Percentiles rank a stretch among this genome's conserved stretches.
Conservation (phyloP, 2,329 filamentous ascomycete genomes). For the Cladosporium sphaerospermum region DNA sequence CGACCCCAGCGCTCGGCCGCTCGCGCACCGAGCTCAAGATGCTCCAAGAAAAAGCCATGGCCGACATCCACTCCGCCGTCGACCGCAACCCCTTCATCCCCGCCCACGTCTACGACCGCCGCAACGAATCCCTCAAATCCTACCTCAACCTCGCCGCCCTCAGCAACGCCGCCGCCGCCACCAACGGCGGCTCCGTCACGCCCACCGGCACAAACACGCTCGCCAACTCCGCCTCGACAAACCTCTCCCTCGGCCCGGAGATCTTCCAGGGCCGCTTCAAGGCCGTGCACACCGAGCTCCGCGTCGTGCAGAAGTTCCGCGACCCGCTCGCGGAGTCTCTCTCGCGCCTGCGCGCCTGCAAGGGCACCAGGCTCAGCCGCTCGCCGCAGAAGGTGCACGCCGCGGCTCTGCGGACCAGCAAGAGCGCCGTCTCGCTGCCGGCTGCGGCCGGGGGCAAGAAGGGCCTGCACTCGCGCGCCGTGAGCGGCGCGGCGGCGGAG, state of each 20-base stretch:
- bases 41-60: conserved; percentile 29
- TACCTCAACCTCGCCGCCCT: conserved; percentile 18
- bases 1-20: conserved; percentile 26
- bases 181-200: conserved; percentile 8
- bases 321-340: conserved; percentile 28
- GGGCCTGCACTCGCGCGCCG: conserved; percentile 12
- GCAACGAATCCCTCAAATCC: conserved; percentile 29
- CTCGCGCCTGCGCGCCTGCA: conserved; percentile 20
- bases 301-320: conserved; percentile 29
- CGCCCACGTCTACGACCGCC: conserved; percentile 28
- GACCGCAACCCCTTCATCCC: conserved; percentile 25
- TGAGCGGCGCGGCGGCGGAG: conserved; percentile 8
- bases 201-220: conserved; percentile 8
- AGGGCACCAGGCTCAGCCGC: conserved; percentile 13
- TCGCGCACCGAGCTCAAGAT: conserved; percentile 28
- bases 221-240: conserved; percentile 11
- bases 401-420: conserved; percentile 16
- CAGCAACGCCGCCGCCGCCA: conserved; percentile 13
- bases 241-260: conserved; percentile 23
- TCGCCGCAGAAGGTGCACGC: conserved; percentile 10
- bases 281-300: conserved; percentile 28
- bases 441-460: conserved; percentile 8
- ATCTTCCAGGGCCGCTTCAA: conserved; percentile 31
- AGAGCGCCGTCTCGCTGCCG: conserved; percentile 20
- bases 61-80: conserved; percentile 24